A percentile compares a stretch with the other conserved stretches of the same genome.
phyloP scores from a whole-genome alignment of 2,329 filamentous ascomycete genomes.

The Monascus ruber region DNA sequence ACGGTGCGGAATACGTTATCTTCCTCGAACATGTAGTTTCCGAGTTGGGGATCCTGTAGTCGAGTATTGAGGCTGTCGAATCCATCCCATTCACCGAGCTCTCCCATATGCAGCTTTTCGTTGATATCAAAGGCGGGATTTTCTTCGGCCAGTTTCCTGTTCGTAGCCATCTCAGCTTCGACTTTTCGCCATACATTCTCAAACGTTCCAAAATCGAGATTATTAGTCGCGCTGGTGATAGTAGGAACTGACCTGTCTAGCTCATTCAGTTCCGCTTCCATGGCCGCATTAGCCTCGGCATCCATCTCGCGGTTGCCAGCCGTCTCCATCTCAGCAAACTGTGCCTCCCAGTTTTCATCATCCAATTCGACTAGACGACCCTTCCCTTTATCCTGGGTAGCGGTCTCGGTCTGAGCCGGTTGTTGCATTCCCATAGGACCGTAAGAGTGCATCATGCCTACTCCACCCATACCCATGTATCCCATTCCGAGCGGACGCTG shows the following conservation, averaged over 20 bases:
- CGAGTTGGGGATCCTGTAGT: conserved; percentile 64
- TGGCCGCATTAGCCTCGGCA: conserved; percentile 57
- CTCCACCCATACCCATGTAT: conserved; percentile 23
- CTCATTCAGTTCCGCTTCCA: conserved; percentile 78
- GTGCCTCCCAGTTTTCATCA: conserved; percentile 89
- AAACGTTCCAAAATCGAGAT: conserved; percentile 66
- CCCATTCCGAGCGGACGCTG: conserved; percentile 37
- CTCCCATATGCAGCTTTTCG: conserved; percentile 48
- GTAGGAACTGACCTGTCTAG: conserved; percentile 66
- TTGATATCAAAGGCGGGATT: conserved; percentile 45
- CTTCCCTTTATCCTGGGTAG: conserved; percentile 69
- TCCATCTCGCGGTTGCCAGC: conserved; percentile 44
- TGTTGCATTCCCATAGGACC: conserved; percentile 36
- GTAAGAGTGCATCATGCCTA: conserved; percentile 36
- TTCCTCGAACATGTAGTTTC: conserved; percentile 88
- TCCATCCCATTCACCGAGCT: conserved; percentile 68
- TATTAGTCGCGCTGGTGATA: conserved; percentile 51
- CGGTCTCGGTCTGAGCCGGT: conserved; percentile 20
- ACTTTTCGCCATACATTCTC: conserved; percentile 57
- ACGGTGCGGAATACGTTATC: conserved; percentile 80
- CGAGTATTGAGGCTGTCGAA: conserved; percentile 60
- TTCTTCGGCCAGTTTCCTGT: conserved; percentile 52
- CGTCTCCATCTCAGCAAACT: conserved; percentile 77
- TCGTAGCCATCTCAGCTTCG: conserved; percentile 33
- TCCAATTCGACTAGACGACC: conserved; percentile 76